These are phyloP conservation scores for Paratinospora sagittata DNA, from an alignment of 164 flowering plant genomes.

Conservation along the genomic window DNA sequence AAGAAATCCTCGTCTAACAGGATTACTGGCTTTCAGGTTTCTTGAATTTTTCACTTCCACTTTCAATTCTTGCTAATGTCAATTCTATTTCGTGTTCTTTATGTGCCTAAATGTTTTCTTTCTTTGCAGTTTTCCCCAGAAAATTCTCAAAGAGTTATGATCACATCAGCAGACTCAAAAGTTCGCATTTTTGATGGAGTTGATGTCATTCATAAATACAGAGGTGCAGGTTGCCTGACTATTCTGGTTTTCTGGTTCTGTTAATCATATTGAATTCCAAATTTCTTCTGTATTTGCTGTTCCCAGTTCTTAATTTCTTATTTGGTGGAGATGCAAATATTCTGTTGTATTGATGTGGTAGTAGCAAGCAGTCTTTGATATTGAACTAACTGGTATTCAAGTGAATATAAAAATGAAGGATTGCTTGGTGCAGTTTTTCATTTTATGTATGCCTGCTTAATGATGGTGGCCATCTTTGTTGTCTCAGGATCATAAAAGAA, in stretches of 20 bases:
- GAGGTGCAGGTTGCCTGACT: slow-evolving; percentile 32
- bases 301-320: neutral
- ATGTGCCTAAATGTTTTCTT: neutral
- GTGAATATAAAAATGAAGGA: no score
- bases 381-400: no score
- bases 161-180: slow-evolving; percentile 78
- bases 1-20: slow-evolving; percentile 52
- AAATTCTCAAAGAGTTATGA: slow-evolving; percentile 49
- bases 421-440: no score
- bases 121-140: slow-evolving; percentile 52
- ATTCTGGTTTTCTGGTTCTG: neutral
- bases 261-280: neutral
- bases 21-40: slow-evolving; percentile 86
- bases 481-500: no score
- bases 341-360: no score
- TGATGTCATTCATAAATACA: slow-evolving; percentile 50
- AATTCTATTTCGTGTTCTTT: neutral
- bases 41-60: neutral
- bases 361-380: no score
- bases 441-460: no score
- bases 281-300: neutral
- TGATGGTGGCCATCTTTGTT: no score
- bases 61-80: neutral
- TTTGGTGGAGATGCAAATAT: no score
- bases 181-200: slow-evolving; percentile 59